phyloP scores from a whole-genome alignment of 2,329 filamentous ascomycete genomes.

The Periconia macrospinosa region DNA sequence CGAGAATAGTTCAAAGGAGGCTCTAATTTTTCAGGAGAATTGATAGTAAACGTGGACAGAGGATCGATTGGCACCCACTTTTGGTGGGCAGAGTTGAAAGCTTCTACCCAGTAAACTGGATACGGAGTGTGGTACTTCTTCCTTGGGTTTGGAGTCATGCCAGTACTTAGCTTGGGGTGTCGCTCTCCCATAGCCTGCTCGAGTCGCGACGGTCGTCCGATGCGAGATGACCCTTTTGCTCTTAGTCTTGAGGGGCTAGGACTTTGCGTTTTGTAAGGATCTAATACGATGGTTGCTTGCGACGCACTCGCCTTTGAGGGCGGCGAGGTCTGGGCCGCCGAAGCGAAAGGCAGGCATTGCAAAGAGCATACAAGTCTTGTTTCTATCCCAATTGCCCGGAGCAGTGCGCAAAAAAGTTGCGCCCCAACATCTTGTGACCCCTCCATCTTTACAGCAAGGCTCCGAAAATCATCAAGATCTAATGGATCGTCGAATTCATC shows the following conservation, averaged over 20 bases:
- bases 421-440: conserved; percentile 90
- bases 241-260: conserved; percentile 22
- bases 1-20: conserved; percentile 76
- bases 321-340: conserved; percentile 33
- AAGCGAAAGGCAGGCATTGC: conserved; percentile 74
- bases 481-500: conserved; percentile 68
- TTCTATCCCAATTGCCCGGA: conserved; percentile 80
- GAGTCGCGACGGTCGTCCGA: conserved; percentile 35
- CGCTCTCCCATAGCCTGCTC: conserved; percentile 36
- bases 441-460: conserved; percentile 67
- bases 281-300: conserved; percentile 29
- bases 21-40: conserved; percentile 75
- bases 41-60: conserved; percentile 77
- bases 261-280: conserved; percentile 33
- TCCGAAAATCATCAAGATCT: conserved; percentile 72
- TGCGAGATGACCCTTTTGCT: conserved; percentile 20
- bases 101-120: conserved; percentile 93
- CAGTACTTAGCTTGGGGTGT: conserved; percentile 25
- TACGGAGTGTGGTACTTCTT: conserved; percentile 70
- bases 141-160: conserved; percentile 40
- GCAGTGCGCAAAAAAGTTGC: conserved; percentile 84
- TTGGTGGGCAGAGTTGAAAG: conserved; percentile 80
- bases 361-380: conserved; percentile 86
- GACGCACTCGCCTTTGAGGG: conserved; percentile 25
- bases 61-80: conserved; percentile 92